Evolutionary conservation across 2,329 filamentous ascomycete genomes (phyloP).

Genomic region (Fusarium tuaranense): DNA sequence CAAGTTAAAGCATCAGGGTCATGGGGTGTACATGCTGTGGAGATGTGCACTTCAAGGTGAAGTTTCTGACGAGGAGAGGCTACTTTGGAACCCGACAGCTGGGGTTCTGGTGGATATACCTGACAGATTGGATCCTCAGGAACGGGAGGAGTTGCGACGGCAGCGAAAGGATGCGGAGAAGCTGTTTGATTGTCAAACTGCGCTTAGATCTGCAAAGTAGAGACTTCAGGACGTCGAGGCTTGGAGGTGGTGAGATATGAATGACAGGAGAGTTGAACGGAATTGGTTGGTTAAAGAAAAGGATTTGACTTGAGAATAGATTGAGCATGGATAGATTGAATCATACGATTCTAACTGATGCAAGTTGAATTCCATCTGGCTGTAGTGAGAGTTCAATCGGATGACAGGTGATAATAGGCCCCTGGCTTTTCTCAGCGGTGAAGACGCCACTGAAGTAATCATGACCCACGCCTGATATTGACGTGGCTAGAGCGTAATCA

Average conservation of each 20-base stretch:
- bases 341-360: background rate
- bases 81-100: background rate
- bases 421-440: background rate
- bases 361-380: background rate
- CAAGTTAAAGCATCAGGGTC: background rate
- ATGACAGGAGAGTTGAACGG: background rate
- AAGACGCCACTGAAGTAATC: background rate
- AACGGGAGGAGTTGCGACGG: background rate
- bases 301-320: background rate
- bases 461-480: background rate
- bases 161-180: background rate
- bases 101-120: background rate
- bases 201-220: no score
- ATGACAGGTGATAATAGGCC: background rate
- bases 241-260: background rate
- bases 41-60: background rate
- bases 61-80: background rate
- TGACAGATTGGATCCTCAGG: background rate
- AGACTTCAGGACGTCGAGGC: no score
- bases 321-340: background rate
- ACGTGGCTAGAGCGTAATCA: background rate
- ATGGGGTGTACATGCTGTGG: background rate
- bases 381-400: background rate
- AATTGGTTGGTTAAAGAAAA: background rate
- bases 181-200: background rate